Base-by-base conservation (phyloP, 2,329 filamentous ascomycete genomes). In the Clonostachys solani region DNA sequence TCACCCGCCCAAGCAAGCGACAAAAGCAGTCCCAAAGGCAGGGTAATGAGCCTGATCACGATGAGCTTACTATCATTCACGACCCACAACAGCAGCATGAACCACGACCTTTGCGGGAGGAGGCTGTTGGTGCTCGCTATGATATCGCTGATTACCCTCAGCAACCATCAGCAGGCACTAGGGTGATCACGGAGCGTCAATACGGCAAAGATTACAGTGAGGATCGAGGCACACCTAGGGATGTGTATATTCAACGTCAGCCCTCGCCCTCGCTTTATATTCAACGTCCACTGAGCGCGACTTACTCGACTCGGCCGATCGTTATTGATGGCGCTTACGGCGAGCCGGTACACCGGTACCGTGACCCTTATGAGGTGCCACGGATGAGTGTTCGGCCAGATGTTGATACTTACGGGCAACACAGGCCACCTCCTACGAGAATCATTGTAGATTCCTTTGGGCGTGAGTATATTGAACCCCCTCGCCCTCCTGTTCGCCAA, bases 371-470 rank as follows among this genome's bases (percentile, higher is more conserved):
- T 46, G 66, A 74, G 19, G 53, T 63, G 6, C 58, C 67, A 12
- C 72, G 77, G 44, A 67, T 73, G 59, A 75, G 72, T 56, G 63
- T 73, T 33, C 75, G 74, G 38, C 71, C 77, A 18, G 71, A 76
- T 47, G 61, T 61, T 43, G 75, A 77, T 52, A 69, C 76, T 33
- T 69, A 72, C n/a, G 68, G 68, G 3, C 73, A 73, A 42, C 73
- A 72, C 56, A 64, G 73, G 44, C 73, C 79, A 7, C 75, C 79
- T 16, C 70, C 79, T 42, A 73, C 84, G 47, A 82, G 85, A 51
- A 86, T 96, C 52, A 76, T 95, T 34, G 75, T 95, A 47, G 92
- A 96, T 66, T 83, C 88, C 51, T 89, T 84, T 64, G 91, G 91
- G 38, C 88, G 89, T 61, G 83, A 89, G 61, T 96, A 92, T 67